phyloP scores from a whole-genome alignment of 257 asterid species.

The Perilla frutescens region DNA sequence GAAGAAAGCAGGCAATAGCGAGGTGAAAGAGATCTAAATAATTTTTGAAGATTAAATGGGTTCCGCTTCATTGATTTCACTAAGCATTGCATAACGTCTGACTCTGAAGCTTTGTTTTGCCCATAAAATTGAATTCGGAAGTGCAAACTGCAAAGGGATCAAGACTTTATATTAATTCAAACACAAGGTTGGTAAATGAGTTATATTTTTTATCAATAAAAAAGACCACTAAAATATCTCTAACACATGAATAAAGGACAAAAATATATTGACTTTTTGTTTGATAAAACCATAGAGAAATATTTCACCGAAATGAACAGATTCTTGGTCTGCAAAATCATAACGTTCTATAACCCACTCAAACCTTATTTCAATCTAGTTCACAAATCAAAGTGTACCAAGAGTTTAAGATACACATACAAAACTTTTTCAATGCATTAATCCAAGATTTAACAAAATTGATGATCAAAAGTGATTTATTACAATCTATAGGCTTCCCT shows the following conservation, averaged over 20 bases:
- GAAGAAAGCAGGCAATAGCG: conserved; percentile 25
- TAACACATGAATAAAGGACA: too few species aligned
- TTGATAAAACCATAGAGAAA: neutral
- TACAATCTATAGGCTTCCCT: conserved; percentile 20
- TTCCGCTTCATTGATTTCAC: conserved; percentile 34
- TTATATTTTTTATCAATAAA: too few species aligned
- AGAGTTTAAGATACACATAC: neutral
- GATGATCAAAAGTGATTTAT: conserved; percentile 22
- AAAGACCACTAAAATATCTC: too few species aligned
- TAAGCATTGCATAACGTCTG: too few species aligned
- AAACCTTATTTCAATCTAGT: conserved; percentile 24
- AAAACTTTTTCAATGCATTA: neutral
- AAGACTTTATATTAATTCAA: too few species aligned
- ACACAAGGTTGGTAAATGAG: too few species aligned
- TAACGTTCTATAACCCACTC: conserved; percentile 17
- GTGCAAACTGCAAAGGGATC: too few species aligned
- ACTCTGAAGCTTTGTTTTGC: too few species aligned
- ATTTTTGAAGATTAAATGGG: conserved; percentile 28
- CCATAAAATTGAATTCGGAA: too few species aligned
- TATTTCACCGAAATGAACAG: conserved; percentile 32
- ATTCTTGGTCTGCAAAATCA: conserved; percentile 26
- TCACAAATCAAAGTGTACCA: conserved; percentile 1
- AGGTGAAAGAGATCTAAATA: conserved; percentile 19
- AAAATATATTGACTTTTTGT: too few species aligned
- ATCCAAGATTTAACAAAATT: conserved; percentile 22